Base-by-base conservation (phyloP, 306 rosid species). In the Dalbergia cultrata region DNA sequence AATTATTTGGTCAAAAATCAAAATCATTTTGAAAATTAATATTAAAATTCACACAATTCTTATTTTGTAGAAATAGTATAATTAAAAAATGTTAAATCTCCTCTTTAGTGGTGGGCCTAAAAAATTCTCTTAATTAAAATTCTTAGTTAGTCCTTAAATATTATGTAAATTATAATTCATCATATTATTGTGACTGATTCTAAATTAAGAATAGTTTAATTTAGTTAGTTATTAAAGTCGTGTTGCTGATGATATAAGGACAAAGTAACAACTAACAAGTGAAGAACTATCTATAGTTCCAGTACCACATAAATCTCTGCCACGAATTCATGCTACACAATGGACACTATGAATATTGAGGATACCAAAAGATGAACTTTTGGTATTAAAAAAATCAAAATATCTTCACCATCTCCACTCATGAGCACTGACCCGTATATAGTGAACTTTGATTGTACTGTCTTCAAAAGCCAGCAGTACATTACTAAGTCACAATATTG, bases 331-430 rank as follows among this genome's bases (percentile, higher is more conserved):
- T 19, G 44, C 44, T 54, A 77, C 67, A 67, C 44, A 66, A 54
- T 77, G 81, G 74, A 66, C 74, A 66, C 74, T 62, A 39, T 1
- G 35, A n/a, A 22, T 4, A 61, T 22, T 67, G 57, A 22, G 49
- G 31, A 54, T 26, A 26, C 21, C 56, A 21, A 43, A 53, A 19
- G 31, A 26, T 41, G 33, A 67, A 67, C 19, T 78, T 67, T 52
- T 4, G 22, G 61, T 26, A 65, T 63, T 72, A 41, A 72, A 34
- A 66, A 66, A 21, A 50, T 4, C 13, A 13, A 72, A 81, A 59
- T 71, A 13, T 17, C 70, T 45, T 74, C 41, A 57, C 52, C 4
- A 14, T 81, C 13, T 43, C 74, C 72, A 71, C 78, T 70, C 43
- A 74, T 9, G 22, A 54, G 45, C 37, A 73, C 56, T 39, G 35